Percentiles rank a stretch among this genome's conserved stretches.
These are phyloP conservation scores for Mycosarcoma maydis DNA, from an alignment of 1,284 basidiomycete genomes.

Conservation along the genomic window DNA sequence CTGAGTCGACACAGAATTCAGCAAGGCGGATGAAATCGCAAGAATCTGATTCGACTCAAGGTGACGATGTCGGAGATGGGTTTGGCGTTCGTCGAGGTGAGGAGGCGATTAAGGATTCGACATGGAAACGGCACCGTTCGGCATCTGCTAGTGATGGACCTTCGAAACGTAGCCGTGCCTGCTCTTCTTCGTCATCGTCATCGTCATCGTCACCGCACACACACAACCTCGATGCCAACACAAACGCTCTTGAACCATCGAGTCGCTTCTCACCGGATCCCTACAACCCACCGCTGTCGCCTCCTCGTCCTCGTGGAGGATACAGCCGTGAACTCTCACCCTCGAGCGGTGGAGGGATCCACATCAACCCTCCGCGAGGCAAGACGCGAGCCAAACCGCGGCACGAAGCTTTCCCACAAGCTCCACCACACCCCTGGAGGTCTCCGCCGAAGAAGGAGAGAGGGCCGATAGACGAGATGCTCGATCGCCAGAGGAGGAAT, in stretches of 20 bases:
- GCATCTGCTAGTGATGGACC: background rate
- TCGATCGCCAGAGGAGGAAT: slow-evolving; percentile 14
- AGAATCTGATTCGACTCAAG: slow-evolving; percentile 8
- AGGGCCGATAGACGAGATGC: slow-evolving; percentile 23
- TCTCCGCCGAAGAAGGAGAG: slow-evolving; percentile 7
- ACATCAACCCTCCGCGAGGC: slow-evolving; percentile 27
- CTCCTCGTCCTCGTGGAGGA: slow-evolving; percentile 38
- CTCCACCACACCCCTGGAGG: slow-evolving; percentile 31
- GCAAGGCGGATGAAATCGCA: background rate
- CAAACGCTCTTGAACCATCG: background rate
- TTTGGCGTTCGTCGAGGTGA: slow-evolving; percentile 32
- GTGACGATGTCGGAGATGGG: slow-evolving; percentile 36
- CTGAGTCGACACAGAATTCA: slow-evolving; percentile 5
- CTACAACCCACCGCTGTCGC: slow-evolving; percentile 50
- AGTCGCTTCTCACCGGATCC: slow-evolving; percentile 51
- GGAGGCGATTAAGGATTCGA: background rate
- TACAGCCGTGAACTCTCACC: slow-evolving; percentile 38
- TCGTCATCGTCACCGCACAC: background rate
- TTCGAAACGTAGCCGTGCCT: slow-evolving; percentile 4
- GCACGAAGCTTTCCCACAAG: slow-evolving; percentile 31
- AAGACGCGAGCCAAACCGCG: slow-evolving; percentile 19
- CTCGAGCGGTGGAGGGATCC: slow-evolving; percentile 31
- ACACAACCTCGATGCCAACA: slow-evolving; percentile 2
- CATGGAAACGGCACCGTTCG: slow-evolving; percentile 4
- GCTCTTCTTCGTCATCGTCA: background rate